A percentile compares a stretch with the other conserved stretches of the same genome.
Conservation (phyloP, 306 rosid species). For the Inga oerstediana region DNA sequence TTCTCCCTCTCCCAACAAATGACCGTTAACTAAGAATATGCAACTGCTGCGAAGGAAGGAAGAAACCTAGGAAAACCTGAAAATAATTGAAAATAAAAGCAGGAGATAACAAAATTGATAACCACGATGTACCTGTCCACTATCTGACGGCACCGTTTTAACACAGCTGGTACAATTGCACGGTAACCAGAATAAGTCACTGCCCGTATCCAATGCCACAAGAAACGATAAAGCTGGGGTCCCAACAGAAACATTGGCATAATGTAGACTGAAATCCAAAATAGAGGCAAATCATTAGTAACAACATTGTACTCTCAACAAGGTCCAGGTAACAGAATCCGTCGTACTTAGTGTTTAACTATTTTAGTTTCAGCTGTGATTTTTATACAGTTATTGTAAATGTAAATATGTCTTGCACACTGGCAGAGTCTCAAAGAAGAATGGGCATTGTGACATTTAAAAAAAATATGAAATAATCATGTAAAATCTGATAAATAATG, state of each 20-base stretch:
- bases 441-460: neutral
- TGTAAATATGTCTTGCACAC: neutral
- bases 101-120: neutral
- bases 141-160: constrained; percentile 12
- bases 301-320: neutral
- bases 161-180: constrained; percentile 80
- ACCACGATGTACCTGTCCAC: constrained; percentile 43
- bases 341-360: neutral
- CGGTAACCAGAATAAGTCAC: constrained; percentile 93
- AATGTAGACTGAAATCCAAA: constrained; percentile 76
- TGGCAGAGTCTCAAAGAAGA: neutral
- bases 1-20: neutral
- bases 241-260: constrained; percentile 87
- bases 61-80: neutral
- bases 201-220: constrained; percentile 97
- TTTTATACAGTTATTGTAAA: neutral
- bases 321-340: neutral
- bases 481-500: neutral
- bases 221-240: constrained; percentile 69
- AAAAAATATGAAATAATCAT: neutral
- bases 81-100: neutral
- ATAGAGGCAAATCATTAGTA: neutral
- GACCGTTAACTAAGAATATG: neutral
- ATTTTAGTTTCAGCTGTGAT: neutral
- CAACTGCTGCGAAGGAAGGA: neutral